Evolutionary conservation across 345 rosid genomes (phyloP).

Genomic region (Mercurialis annua): DNA sequence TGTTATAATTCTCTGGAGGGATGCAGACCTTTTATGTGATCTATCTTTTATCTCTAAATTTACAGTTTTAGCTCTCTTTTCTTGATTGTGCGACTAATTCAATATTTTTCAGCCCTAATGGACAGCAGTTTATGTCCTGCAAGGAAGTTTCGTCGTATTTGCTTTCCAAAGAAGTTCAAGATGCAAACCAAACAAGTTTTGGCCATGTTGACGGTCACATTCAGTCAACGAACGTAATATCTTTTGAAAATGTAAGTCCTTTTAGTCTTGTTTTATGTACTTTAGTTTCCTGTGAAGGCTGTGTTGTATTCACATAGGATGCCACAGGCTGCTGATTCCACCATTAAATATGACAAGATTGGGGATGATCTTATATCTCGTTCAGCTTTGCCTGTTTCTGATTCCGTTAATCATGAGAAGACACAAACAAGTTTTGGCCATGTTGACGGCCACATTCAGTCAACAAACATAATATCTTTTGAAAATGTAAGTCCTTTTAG

Average conservation of each 20-base stretch:
- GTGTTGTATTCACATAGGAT: slow-evolving; percentile 20
- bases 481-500: slow-evolving; percentile 37
- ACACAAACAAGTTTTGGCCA: slow-evolving; percentile 22
- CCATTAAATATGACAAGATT: slow-evolving; percentile 21
- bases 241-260: slow-evolving; percentile 38
- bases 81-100: slow-evolving; percentile 18
- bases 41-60: not conserved
- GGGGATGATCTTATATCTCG: slow-evolving; percentile 19
- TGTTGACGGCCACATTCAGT: slow-evolving; percentile 20
- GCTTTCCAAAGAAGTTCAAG: slow-evolving; percentile 35
- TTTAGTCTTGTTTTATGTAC: slow-evolving; percentile 7
- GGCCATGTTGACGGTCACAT: slow-evolving; percentile 24
- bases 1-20: not conserved
- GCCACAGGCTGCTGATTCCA: slow-evolving; percentile 32
- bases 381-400: slow-evolving; percentile 24
- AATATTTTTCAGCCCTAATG: slow-evolving; percentile 58
- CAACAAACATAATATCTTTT: slow-evolving; percentile 17
- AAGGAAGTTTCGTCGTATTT: slow-evolving; percentile 59
- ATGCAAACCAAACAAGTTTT: slow-evolving; percentile 24
- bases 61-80: not conserved
- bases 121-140: slow-evolving; percentile 69
- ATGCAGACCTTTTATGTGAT: not conserved
- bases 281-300: slow-evolving; percentile 4
- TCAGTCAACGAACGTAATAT: slow-evolving; percentile 16
- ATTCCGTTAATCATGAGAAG: slow-evolving; percentile 24